Percentiles rank a stretch among this genome's conserved stretches.
Evolutionary conservation across 148 eudicot species (phyloP).

Genomic region (Vaccinium macrocarpon): DNA sequence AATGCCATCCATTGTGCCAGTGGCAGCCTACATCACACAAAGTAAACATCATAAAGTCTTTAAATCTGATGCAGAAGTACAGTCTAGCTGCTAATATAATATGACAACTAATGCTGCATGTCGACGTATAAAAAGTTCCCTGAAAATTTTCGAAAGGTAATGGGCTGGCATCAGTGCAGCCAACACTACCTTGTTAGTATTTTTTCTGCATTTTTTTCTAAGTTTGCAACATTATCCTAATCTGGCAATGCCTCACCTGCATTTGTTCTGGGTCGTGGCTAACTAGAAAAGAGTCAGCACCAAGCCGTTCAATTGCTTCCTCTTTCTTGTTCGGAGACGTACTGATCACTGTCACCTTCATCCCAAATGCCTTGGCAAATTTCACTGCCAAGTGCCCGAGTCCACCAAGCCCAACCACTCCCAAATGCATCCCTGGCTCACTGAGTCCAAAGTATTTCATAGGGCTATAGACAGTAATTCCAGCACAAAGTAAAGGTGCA

Average conservation of each 20-base stretch:
- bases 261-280: conserved; percentile 1
- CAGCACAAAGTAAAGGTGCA: conserved; percentile 13
- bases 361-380: conserved; percentile 15
- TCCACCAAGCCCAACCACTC: conserved; percentile 15
- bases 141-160: not conserved
- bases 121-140: too few relatives aligned
- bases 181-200: not conserved
- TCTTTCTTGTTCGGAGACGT: conserved; percentile 13
- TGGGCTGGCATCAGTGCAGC: not conserved
- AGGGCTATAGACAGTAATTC: conserved; percentile 16
- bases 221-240: too few relatives aligned
- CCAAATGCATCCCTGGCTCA: conserved; percentile 6
- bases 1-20: conserved; percentile 14
- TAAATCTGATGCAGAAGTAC: not conserved
- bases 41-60: not conserved
- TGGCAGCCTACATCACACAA: conserved; percentile 1
- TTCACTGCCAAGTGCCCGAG: conserved; percentile 15
- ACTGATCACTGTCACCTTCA: conserved; percentile 19
- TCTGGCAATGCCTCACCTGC: not conserved
- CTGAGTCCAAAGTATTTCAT: conserved; percentile 15
- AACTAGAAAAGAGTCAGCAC: conserved; percentile 4
- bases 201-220: not conserved
- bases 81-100: not conserved
- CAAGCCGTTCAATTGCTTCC: not conserved
- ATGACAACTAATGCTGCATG: too few relatives aligned